phyloP scores from a whole-genome alignment of 805 yeast genomes.

The Limtongozyma cylindracea region DNA sequence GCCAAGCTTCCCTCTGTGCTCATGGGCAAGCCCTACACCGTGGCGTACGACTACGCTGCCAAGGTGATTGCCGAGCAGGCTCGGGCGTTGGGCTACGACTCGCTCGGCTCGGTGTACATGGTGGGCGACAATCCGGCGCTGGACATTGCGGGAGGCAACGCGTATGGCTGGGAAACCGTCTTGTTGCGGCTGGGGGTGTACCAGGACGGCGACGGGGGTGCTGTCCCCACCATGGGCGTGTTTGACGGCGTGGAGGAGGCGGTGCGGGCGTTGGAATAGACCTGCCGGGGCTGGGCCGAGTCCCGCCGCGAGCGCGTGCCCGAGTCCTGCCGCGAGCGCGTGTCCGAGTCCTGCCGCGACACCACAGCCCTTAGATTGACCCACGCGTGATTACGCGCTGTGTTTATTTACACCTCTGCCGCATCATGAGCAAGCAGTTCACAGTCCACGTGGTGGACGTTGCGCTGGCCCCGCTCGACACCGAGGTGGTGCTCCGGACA shows the following conservation, averaged over 20 bases:
- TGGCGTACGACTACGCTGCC: constrained; percentile 70
- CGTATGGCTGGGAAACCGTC: constrained; percentile 72
- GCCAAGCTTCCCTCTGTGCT: constrained; percentile 12
- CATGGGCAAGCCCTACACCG: constrained; percentile 60
- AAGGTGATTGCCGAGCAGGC: constrained; percentile 36
- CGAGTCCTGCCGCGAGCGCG: no score
- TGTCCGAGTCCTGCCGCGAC: no score
- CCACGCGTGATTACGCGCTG: no score
- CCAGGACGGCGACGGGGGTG: constrained; percentile 10
- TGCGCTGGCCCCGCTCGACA: no score
- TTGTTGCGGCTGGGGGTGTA: constrained; percentile 80
- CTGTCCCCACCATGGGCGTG: constrained; percentile 21
- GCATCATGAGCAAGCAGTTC: no score
- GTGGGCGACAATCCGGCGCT: constrained; percentile 93
- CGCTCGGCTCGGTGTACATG: constrained; percentile 36
- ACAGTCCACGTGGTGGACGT: no score
- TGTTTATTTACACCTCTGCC: no score
- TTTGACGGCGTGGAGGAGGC: constrained; percentile 21
- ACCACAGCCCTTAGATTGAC: no score
- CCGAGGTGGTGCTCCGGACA: no score
- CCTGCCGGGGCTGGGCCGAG: no score
- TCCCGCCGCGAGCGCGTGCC: no score
- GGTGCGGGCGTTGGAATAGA: no score
- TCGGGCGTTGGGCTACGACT: constrained; percentile 7
- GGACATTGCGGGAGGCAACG: constrained; percentile 77